These are phyloP conservation scores for Penicillium brasilianum DNA, from an alignment of 2,329 filamentous ascomycete species.

Conservation along the genomic window DNA sequence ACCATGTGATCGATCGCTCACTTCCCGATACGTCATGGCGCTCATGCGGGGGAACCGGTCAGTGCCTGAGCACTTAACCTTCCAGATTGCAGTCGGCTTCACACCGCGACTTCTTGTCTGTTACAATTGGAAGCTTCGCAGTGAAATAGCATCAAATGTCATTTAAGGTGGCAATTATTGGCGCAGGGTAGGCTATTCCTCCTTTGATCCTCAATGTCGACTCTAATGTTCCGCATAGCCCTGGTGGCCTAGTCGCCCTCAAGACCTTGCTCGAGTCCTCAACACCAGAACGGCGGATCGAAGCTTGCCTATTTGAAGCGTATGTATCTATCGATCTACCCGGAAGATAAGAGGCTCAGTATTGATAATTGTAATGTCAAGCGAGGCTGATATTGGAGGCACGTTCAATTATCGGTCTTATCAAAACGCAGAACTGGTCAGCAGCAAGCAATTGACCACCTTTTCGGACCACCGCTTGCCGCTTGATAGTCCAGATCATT, in stretches of 20 bases:
- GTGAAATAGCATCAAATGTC: slow-evolving; percentile 3
- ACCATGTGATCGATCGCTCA: not conserved
- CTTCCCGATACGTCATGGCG: slow-evolving; percentile 8
- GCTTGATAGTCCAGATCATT: slow-evolving; percentile 17
- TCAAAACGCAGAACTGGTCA: slow-evolving; percentile 21
- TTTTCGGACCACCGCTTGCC: slow-evolving; percentile 25
- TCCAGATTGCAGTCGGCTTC: not conserved
- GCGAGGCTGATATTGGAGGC: slow-evolving; percentile 19
- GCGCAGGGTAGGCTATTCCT: slow-evolving; percentile 11
- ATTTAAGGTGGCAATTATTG: slow-evolving; percentile 18
- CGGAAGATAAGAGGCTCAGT: no score
- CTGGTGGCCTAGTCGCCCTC: slow-evolving; percentile 20
- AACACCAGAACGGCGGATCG: slow-evolving; percentile 16
- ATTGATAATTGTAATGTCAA: not conserved
- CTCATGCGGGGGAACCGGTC: slow-evolving; percentile 8
- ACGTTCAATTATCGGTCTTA: slow-evolving; percentile 24
- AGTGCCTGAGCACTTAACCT: slow-evolving; percentile 1
- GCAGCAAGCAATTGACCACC: slow-evolving; percentile 22
- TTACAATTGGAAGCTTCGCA: not conserved
- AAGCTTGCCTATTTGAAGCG: slow-evolving; percentile 22
- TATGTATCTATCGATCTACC: not conserved
- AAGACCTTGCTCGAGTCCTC: slow-evolving; percentile 21
- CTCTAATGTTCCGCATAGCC: slow-evolving; percentile 6
- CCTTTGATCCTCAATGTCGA: not conserved
- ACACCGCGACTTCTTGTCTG: not conserved